phyloP scores from a whole-genome alignment of 345 rosid genomes.

The Brassica incana region DNA sequence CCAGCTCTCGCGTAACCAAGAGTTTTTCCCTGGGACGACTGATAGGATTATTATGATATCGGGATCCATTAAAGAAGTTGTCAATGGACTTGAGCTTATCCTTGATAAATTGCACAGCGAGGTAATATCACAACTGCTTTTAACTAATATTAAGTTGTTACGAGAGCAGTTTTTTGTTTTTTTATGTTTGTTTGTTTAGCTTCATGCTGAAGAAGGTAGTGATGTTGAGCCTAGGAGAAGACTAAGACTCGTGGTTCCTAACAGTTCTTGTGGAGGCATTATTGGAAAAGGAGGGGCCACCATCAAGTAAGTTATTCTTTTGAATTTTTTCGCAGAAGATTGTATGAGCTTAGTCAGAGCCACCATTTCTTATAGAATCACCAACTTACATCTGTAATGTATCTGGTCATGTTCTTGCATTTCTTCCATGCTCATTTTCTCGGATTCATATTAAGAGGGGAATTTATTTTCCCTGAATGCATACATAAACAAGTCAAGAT shows the following conservation, averaged over 20 bases:
- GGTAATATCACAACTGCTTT: constrained; percentile 47
- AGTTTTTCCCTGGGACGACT: constrained; percentile 89
- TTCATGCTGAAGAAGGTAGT: constrained; percentile 69
- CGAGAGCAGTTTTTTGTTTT: constrained; percentile 32
- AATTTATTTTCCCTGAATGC: neutral
- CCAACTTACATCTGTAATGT: neutral
- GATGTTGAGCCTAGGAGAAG: constrained; percentile 82
- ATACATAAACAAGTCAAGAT: neutral
- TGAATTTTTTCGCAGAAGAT: neutral
- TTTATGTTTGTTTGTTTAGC: constrained; percentile 42
- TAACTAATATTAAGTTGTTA: neutral
- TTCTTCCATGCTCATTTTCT: neutral
- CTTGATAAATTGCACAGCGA: constrained; percentile 81
- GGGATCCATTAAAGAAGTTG: constrained; percentile 70
- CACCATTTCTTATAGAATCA: neutral
- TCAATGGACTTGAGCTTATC: constrained; percentile 82
- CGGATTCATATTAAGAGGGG: neutral
- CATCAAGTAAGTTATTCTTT: constrained; percentile 64
- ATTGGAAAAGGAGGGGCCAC: constrained; percentile 99
- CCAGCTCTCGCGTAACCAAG: constrained; percentile 92
- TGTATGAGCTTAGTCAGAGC: neutral
- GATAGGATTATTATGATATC: constrained; percentile 93
- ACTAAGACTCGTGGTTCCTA: constrained; percentile 91
- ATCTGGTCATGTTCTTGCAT: neutral
- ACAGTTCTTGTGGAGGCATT: constrained; percentile 95